phyloP scores from a whole-genome alignment of 169 alveolate genomes.

The Eimeria maxima region DNA sequence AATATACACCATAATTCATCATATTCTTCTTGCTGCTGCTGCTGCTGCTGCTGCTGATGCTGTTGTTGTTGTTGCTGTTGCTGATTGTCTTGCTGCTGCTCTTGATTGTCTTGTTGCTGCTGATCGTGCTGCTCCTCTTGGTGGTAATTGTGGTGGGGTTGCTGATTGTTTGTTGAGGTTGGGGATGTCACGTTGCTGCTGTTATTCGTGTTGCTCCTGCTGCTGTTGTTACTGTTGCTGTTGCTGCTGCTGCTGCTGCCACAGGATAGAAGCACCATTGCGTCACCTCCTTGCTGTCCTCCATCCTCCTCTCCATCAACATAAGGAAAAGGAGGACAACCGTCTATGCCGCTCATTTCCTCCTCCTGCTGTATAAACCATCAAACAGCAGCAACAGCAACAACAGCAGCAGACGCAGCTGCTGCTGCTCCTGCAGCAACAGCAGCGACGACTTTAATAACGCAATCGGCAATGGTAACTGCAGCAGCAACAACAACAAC shows the following conservation, averaged over 20 bases:
- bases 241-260: constrained; percentile 36
- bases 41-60: constrained; percentile 22
- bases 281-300: not conserved
- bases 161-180: not conserved
- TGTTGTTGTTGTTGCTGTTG: not conserved
- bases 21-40: not conserved
- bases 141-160: too few relatives aligned
- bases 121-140: not conserved
- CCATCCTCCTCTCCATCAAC: not conserved
- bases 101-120: not conserved
- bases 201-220: too few relatives aligned
- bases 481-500: not conserved
- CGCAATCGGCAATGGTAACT: too few relatives aligned
- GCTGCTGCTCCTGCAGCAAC: not conserved
- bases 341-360: not conserved
- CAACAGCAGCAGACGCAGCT: constrained; percentile 25
- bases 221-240: not conserved
- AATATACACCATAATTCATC: not conserved
- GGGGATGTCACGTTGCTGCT: not conserved
- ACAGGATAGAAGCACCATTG: not conserved
- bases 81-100: constrained; percentile 14
- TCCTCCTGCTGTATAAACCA: not conserved
- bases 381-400: not conserved
- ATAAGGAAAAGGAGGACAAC: not conserved
- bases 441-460: too few relatives aligned